phyloP scores from a whole-genome alignment of 495 filamentous ascomycete species.

The Penicillium salamii region DNA sequence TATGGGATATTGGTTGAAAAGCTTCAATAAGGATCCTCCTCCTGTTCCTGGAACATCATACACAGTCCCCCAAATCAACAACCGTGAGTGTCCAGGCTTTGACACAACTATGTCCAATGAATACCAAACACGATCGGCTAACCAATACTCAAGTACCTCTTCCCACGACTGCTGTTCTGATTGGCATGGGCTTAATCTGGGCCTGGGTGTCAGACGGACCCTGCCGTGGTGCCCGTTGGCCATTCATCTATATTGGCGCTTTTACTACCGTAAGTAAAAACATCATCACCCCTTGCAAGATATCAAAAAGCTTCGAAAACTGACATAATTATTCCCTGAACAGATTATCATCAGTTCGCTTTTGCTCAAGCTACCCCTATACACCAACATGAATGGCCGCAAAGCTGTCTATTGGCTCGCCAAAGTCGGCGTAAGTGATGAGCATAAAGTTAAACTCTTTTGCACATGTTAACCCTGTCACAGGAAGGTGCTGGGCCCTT shows the following conservation, averaged over 20 bases:
- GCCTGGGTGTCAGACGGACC: constrained; percentile 36
- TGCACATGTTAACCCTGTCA: not conserved
- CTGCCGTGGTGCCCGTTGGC: constrained; percentile 30
- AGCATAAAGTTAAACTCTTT: not conserved
- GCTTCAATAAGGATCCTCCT: constrained; percentile 23
- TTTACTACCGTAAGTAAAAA: constrained; percentile 24
- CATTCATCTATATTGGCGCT: constrained; percentile 35
- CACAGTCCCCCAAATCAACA: constrained; percentile 20
- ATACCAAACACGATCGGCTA: not conserved
- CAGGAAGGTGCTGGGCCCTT: constrained; percentile 23
- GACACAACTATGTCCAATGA: no score
- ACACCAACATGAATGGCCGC: constrained; percentile 27
- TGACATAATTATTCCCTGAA: not conserved
- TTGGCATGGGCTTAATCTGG: constrained; percentile 30
- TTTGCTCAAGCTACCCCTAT: constrained; percentile 34
- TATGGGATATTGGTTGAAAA: constrained; percentile 29
- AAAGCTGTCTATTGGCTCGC: constrained; percentile 29
- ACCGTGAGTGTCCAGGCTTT: constrained; percentile 9
- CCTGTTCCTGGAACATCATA: constrained; percentile 23
- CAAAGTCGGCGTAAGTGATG: constrained; percentile 16
- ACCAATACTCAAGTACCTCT: constrained; percentile 11
- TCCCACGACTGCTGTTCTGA: constrained; percentile 29
- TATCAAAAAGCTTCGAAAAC: not conserved
- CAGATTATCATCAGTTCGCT: constrained; percentile 29
- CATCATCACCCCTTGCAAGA: not conserved